Percentiles rank a stretch among this genome's conserved stretches.
These are phyloP conservation scores for Alternaria angustiovoidea DNA, from an alignment of 2,329 filamentous ascomycete genomes.

Conservation along the genomic window DNA sequence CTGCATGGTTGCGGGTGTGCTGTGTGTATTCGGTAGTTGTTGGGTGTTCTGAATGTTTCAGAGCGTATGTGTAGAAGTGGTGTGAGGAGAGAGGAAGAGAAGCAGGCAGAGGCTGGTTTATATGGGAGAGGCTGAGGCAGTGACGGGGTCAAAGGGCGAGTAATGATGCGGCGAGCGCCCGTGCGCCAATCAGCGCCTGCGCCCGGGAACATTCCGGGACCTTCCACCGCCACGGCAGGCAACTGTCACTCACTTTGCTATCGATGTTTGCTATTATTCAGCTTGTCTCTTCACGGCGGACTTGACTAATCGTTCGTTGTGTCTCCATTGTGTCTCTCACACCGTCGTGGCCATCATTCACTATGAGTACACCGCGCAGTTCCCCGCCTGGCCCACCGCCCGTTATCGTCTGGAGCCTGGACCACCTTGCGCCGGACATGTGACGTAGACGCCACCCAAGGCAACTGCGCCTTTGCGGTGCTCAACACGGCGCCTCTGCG, in stretches of 20 bases:
- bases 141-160: conserved; percentile 40
- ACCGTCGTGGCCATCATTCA: conserved; percentile 6
- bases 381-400: conserved; percentile 30
- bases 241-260: conserved; percentile 8
- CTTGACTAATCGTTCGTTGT: neutral
- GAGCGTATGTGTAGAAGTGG: conserved; percentile 17
- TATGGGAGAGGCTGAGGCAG: conserved; percentile 44
- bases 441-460: conserved; percentile 15
- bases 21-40: conserved; percentile 68
- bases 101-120: conserved; percentile 38
- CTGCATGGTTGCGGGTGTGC: conserved; percentile 71
- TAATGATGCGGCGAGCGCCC: conserved; percentile 44
- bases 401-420: conserved; percentile 37
- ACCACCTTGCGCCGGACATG: conserved; percentile 8
- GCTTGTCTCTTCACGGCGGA: conserved; percentile 9
- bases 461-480: conserved; percentile 20
- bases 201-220: conserved; percentile 45
- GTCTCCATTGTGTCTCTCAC: neutral
- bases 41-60: conserved; percentile 14
- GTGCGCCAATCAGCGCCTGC: conserved; percentile 43
- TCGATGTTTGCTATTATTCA: conserved; percentile 26
- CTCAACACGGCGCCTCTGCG: conserved; percentile 21
- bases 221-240: conserved; percentile 17
- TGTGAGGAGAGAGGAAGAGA: conserved; percentile 25
- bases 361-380: conserved; percentile 5